Conservation (phyloP, 1,284 basidiomycete genomes). For the Chalciporus sp. region DNA sequence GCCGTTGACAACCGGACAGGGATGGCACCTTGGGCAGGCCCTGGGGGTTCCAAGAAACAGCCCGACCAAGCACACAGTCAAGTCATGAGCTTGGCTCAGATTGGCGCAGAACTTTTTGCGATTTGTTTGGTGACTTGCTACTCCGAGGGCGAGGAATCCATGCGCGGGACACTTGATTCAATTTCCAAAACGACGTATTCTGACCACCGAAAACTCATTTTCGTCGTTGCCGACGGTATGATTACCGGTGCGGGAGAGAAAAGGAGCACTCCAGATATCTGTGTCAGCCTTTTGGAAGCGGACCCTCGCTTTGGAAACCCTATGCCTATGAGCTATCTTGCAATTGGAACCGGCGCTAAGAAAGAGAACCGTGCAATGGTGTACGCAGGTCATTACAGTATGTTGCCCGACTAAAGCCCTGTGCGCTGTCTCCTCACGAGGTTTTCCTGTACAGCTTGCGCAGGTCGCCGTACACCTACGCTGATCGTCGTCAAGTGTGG, state of each 20-base stretch:
- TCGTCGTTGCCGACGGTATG: conserved; percentile 98
- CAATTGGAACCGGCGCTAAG: conserved; percentile 90
- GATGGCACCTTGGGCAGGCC: conserved; percentile 90
- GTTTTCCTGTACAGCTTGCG: conserved; percentile 51
- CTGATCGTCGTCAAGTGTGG: conserved; percentile 98
- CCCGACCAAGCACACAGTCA: conserved; percentile 54
- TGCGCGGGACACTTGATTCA: conserved; percentile 91
- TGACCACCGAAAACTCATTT: conserved; percentile 89
- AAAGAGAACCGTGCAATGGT: conserved; percentile 95
- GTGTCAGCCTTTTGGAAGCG: conserved; percentile 89
- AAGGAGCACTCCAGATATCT: conserved; percentile 94
- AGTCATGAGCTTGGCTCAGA: conserved; percentile 82
- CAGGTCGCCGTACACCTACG: conserved; percentile 91
- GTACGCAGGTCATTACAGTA: conserved; percentile 98
- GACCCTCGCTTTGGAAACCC: conserved; percentile 97
- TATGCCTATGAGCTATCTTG: conserved; percentile 91
- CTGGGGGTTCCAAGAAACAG: conserved; percentile 51
- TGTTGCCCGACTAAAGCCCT: conserved; percentile 37
- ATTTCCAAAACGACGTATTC: conserved; percentile 91
- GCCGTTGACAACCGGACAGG: conserved; percentile 87
- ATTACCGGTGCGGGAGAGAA: conserved; percentile 97
- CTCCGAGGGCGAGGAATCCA: conserved; percentile 93
- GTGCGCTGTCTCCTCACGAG: not conserved
- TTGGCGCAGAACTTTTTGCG: conserved; percentile 92
- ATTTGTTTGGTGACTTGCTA: conserved; percentile 98